A percentile compares a stretch with the other conserved stretches of the same genome.
These are phyloP conservation scores for Xylaria sp. DNA, from an alignment of 2,329 filamentous ascomycete genomes.

Conservation along the genomic window DNA sequence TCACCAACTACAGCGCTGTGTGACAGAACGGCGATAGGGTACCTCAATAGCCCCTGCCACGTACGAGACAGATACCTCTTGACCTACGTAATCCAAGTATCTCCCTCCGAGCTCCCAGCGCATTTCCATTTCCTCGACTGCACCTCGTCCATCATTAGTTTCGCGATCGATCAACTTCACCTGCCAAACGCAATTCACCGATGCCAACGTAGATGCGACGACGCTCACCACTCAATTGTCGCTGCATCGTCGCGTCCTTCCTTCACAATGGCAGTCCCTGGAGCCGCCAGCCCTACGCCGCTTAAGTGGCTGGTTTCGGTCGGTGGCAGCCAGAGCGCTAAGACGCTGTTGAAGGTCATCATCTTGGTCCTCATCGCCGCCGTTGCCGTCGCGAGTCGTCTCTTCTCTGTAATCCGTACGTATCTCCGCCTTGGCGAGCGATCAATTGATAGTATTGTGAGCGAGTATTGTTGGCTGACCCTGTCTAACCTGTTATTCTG, in stretches of 20 bases:
- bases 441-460: background rate
- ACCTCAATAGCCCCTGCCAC: slow-evolving; percentile 7
- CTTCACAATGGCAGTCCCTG: slow-evolving; percentile 37
- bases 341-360: slow-evolving; percentile 78
- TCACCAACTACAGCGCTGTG: background rate
- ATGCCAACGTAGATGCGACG: slow-evolving; percentile 27
- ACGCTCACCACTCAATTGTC: slow-evolving; percentile 16
- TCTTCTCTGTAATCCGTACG: slow-evolving; percentile 97
- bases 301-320: slow-evolving; percentile 54
- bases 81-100: background rate
- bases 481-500: background rate
- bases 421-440: slow-evolving; percentile 8
- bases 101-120: background rate
- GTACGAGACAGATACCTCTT: background rate
- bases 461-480: background rate
- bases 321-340: slow-evolving; percentile 74
- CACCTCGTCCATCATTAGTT: background rate
- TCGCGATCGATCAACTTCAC: background rate
- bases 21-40: background rate
- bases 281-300: slow-evolving; percentile 29
- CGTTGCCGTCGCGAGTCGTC: slow-evolving; percentile 83
- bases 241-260: slow-evolving; percentile 25
- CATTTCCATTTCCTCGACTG: slow-evolving; percentile 1
- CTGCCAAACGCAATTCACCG: slow-evolving; percentile 6
- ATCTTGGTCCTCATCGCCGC: slow-evolving; percentile 89